These are phyloP conservation scores for Groenewaldozyma tartarivorans DNA, from an alignment of 805 yeast species.

Conservation along the genomic window DNA sequence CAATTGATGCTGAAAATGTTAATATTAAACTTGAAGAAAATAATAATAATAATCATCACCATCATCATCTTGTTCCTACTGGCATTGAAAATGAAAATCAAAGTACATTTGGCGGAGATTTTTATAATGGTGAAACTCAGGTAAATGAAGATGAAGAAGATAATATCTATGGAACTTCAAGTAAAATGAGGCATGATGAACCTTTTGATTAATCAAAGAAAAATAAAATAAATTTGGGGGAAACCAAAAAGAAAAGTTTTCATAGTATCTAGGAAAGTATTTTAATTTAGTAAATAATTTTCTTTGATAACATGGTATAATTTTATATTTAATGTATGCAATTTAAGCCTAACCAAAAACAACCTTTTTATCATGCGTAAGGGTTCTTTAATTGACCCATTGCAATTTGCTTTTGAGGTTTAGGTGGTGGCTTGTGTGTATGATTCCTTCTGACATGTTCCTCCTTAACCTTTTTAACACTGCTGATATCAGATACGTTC, in stretches of 20 bases:
- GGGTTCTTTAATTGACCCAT: slow-evolving; percentile 12
- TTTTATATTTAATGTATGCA: too few relatives aligned
- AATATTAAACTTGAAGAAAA: not conserved
- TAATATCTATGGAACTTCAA: not conserved
- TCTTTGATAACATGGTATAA: too few relatives aligned
- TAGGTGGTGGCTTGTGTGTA: slow-evolving; percentile 12
- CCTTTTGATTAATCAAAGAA: not conserved
- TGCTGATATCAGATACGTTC: slow-evolving; percentile 6
- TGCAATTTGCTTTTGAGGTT: slow-evolving; percentile 7
- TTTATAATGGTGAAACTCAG: not conserved
- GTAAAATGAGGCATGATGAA: not conserved
- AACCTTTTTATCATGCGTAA: slow-evolving; percentile 3
- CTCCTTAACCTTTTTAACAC: slow-evolving; percentile 6
- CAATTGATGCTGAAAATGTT: not conserved
- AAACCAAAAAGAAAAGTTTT: too few relatives aligned
- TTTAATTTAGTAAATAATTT: too few relatives aligned
- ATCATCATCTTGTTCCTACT: not conserved
- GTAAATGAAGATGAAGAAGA: not conserved
- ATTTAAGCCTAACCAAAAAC: too few relatives aligned
- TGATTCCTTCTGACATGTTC: slow-evolving; percentile 8
- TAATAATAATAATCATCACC: not conserved
- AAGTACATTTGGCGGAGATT: too few relatives aligned
- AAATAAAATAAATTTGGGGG: too few relatives aligned
- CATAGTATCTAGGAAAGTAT: too few relatives aligned
- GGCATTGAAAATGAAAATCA: too few relatives aligned